Evolutionary conservation across 108 stramenopile species (phyloP).

Genomic region (Cyclotella distinguenda): DNA sequence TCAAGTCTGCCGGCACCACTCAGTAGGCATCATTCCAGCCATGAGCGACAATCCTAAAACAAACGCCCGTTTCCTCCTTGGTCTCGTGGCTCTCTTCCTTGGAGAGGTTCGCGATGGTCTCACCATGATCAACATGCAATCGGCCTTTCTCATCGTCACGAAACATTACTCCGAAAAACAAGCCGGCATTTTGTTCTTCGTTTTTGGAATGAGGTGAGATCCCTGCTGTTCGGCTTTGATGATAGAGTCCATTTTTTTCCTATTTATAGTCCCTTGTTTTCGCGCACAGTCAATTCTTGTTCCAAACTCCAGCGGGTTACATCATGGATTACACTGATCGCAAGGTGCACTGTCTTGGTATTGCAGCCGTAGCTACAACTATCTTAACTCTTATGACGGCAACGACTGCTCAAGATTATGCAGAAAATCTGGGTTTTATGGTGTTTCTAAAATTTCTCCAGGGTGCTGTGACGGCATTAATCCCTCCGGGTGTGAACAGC

Average conservation of each 20-base stretch:
- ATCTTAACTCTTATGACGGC: constrained; percentile 72
- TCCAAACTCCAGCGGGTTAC: constrained; percentile 87
- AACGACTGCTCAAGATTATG: constrained; percentile 65
- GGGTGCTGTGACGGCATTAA: constrained; percentile 81
- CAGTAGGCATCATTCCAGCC: not conserved
- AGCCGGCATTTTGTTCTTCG: constrained; percentile 86
- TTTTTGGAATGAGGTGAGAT: constrained; percentile 89
- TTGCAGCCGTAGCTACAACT: constrained; percentile 68
- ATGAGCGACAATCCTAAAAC: constrained; percentile 17
- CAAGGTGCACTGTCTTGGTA: constrained; percentile 66
- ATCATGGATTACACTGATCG: constrained; percentile 82
- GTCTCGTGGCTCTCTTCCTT: constrained; percentile 78
- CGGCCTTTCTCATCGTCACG: constrained; percentile 79
- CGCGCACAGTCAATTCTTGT: constrained; percentile 88
- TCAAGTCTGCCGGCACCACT: no score
- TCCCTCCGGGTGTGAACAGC: constrained; percentile 85
- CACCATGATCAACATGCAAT: constrained; percentile 94
- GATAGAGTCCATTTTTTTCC: no score
- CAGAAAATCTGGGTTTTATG: constrained; percentile 74
- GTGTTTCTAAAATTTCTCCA: constrained; percentile 77
- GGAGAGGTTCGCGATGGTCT: constrained; percentile 89
- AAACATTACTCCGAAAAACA: constrained; percentile 84
- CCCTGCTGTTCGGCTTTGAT: no score
- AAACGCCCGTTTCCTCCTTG: constrained; percentile 40
- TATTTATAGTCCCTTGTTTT: no score